Conservation (phyloP, 768 basidiomycete species). For the Suillus ampliporus region DNA sequence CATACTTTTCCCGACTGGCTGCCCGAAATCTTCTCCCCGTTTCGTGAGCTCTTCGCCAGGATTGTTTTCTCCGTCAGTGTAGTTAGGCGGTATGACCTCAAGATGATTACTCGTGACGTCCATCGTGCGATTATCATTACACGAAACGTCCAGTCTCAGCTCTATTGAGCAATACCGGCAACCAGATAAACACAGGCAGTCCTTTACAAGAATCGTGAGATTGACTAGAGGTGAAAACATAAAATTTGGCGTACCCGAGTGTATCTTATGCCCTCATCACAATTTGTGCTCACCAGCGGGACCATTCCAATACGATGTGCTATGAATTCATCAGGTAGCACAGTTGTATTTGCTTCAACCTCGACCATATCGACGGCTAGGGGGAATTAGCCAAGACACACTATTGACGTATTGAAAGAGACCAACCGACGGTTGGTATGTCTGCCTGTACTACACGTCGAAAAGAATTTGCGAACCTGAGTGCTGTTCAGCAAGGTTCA, state of each 20-base stretch:
- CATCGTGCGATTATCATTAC: conserved; percentile 75
- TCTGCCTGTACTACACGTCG: conserved; percentile 96
- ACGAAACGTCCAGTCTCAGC: conserved; percentile 77
- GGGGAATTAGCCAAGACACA: conserved; percentile 13
- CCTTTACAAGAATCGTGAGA: conserved; percentile 51
- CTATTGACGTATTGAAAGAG: neutral
- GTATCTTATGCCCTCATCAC: conserved; percentile 86
- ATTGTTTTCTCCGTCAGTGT: conserved; percentile 44
- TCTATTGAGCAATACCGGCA: conserved; percentile 89
- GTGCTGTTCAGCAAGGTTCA: conserved; percentile 20
- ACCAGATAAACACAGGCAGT: conserved; percentile 86
- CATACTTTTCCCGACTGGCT: conserved; percentile 85
- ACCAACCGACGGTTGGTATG: conserved; percentile 91
- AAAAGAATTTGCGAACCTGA: conserved; percentile 91
- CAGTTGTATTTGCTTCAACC: conserved; percentile 88
- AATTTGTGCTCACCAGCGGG: conserved; percentile 85
- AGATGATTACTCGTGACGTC: conserved; percentile 88
- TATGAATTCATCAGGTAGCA: conserved; percentile 96
- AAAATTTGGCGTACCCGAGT: conserved; percentile 59
- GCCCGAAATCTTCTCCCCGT: conserved; percentile 75
- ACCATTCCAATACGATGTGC: conserved; percentile 96
- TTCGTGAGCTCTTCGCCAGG: conserved; percentile 77
- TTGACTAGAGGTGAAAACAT: conserved; percentile 8
- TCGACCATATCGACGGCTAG: conserved; percentile 97
- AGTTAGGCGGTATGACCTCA: conserved; percentile 55